Evolutionary conservation across 176 grass and related monocot genomes (phyloP), one percentile per base, ranked within the genome.

Genomic region (Metroxylon sagu): DNA sequence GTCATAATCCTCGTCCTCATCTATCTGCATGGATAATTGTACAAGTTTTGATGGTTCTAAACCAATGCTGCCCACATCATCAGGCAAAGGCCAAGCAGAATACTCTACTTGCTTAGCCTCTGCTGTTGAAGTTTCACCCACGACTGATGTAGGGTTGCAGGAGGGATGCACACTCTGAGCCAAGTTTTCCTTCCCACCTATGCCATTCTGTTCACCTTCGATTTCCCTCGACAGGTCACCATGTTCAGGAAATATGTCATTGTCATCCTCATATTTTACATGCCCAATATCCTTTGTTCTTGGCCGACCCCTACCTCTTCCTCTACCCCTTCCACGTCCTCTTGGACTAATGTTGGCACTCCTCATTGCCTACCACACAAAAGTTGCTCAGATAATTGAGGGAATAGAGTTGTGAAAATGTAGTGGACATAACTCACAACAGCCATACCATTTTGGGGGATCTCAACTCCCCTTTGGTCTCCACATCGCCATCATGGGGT

Each of bases 1-100:
- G 57, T 98, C 93, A 2, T 98, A 98, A 72, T 98, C 93, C 57
- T 98, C 93, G 4, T 92, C 88, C 73, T 98, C 84, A 16, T 98
- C 93, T 76, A 98, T 86, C 61, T 85, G 84, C 82, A 98, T 89
- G 1, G 84, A 83, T 56, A 89, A 57, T 69, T 79, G 84, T 67
- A 82, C 81, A 71, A 88, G 76, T 48, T 88, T 71, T n/a, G 93
- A 83, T 48, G 82, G 93, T 19, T 89, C 94, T 6, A 55, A 69
- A 61, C 71, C 81, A 7, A 90, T 74, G 80, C 61, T 78, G 53
- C 68, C 68, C 10, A 73, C 74, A 28, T 71, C 79, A 79, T 80
- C 77, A 48, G 76, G 76, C 71, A 93, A 62, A 51, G 94, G 74
- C 81, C 82, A 87, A 83, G 86, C 74, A 67, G 79, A 52, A 18